Evolutionary conservation across 352 stramenopile genomes (phyloP), one percentile per base, ranked within the genome.

Genomic region (Peronospora belbahrii): DNA sequence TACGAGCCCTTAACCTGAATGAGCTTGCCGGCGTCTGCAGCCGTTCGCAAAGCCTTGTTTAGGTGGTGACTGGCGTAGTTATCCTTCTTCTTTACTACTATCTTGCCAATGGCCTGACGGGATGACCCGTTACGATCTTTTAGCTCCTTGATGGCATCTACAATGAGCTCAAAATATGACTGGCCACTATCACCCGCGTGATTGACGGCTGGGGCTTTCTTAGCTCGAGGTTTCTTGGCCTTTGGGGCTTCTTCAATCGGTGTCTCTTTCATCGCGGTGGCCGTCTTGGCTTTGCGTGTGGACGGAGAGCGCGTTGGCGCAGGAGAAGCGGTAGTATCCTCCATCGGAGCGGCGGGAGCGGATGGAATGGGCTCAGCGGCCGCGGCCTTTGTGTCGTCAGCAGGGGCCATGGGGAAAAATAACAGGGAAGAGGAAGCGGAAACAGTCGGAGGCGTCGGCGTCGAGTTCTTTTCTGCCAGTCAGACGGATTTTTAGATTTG

Each of bases 121-220:
- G 87, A 97, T 35, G 87, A 96, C 35, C 91, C 91, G 39, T 72
- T 96, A 59, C 88, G 91, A 62, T 97, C 88, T 66, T 97, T 97
- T 13, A 97, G 79, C 53, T 76, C 74, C 48, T 70, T 46, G 52
- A 97, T 96, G 23, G 86, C 88, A 36, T 94, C 79, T 24, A 88
- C 85, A 40, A 97, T 94, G 40, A 93, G 62, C 14, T 95, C 83
- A 43, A 91, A 93, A 72, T 95, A 93, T 38, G 77, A 85, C 15
- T 75, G 74, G 8, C 82, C 79, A 14, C 19, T 34, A 10, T 79
- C 68, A 15, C 48, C 66, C n/a, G 55, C 38, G 13, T 36, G 65
- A 50, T 75, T 79, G 11, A 59, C 37, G 0, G 59, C 58, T 0
- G 54, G 38, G 1, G 65, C 37, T 53, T 69, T 73, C 63, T 75